Evolutionary conservation across 176 grass and related monocot species (phyloP).

Genomic region (Luzula sylvatica): DNA sequence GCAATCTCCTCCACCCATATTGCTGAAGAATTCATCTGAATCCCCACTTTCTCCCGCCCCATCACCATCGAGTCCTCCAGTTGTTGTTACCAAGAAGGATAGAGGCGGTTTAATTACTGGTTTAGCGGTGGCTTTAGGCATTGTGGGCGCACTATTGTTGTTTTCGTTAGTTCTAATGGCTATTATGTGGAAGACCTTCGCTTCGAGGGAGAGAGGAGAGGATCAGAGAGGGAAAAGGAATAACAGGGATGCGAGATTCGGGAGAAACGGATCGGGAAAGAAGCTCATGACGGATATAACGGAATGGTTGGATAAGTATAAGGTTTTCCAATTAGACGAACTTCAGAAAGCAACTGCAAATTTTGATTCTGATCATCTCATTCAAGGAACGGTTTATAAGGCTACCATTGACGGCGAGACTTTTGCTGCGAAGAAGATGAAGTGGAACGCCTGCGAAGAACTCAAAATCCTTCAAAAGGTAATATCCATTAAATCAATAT

Average conservation of each 20-base stretch:
- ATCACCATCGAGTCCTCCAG: slow-evolving; percentile 13
- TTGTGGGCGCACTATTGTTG: slow-evolving; percentile 39
- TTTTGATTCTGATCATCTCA: slow-evolving; percentile 44
- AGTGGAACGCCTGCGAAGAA: slow-evolving; percentile 93
- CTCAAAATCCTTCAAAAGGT: slow-evolving; percentile 99
- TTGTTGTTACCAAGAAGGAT: slow-evolving; percentile 19
- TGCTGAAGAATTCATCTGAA: slow-evolving; percentile 25
- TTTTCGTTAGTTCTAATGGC: slow-evolving; percentile 41
- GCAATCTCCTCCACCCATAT: slow-evolving; percentile 47
- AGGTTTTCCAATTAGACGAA: slow-evolving; percentile 67
- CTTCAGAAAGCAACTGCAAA: slow-evolving; percentile 43
- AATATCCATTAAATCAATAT: neutral
- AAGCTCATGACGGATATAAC: slow-evolving; percentile 64
- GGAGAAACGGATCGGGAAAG: slow-evolving; percentile 20
- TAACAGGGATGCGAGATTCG: slow-evolving; percentile 12
- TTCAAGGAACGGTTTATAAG: slow-evolving; percentile 86
- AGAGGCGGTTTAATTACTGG: slow-evolving; percentile 46
- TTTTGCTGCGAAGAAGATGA: slow-evolving; percentile 94
- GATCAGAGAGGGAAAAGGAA: slow-evolving; percentile 25
- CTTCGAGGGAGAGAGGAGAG: slow-evolving; percentile 8
- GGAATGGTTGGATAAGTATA: slow-evolving; percentile 95
- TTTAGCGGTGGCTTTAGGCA: slow-evolving; percentile 43
- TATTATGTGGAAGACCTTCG: slow-evolving; percentile 35
- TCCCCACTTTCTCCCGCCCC: slow-evolving; percentile 28
- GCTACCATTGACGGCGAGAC: slow-evolving; percentile 62